phyloP scores from a whole-genome alignment of 1,284 basidiomycete species.

The Heterobasidion occidentale region DNA sequence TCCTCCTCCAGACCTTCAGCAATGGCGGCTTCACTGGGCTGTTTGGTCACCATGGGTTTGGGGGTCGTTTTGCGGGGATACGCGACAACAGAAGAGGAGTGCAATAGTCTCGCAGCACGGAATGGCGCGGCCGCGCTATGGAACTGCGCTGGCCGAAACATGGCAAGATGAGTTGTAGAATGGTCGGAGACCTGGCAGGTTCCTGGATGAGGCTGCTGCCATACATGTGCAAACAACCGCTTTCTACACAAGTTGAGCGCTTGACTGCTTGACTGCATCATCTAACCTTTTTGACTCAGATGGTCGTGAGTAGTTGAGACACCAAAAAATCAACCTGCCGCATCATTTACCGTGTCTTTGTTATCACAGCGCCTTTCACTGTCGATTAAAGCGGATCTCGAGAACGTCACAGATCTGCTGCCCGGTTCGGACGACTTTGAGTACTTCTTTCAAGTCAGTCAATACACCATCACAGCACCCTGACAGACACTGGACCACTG shows the following conservation, averaged over 20 bases:
- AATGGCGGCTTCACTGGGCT: background rate
- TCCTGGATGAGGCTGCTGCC: constrained; percentile 1
- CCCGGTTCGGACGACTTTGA: constrained; percentile 63
- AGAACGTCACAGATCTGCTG: constrained; percentile 62
- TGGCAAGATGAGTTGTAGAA: background rate
- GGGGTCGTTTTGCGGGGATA: constrained; percentile 5
- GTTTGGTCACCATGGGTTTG: background rate
- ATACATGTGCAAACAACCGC: constrained; percentile 3
- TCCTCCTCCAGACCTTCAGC: constrained; percentile 1
- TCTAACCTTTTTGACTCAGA: constrained; percentile 1
- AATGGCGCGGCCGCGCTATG: constrained; percentile 1
- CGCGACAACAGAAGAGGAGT: constrained; percentile 9
- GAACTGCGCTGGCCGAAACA: constrained; percentile 1
- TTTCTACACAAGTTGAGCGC: background rate
- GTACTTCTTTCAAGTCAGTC: constrained; percentile 64
- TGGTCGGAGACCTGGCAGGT: background rate
- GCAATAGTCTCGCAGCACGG: constrained; percentile 7
- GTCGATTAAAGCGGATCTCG: constrained; percentile 71
- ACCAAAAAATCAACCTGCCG: background rate
- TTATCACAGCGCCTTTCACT: constrained; percentile 42
- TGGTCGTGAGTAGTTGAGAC: constrained; percentile 22
- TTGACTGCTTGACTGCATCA: background rate
- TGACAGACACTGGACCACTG: background rate
- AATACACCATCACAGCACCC: background rate
- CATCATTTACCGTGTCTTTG: background rate